Evolutionary conservation across 106 monocot species (phyloP).

Genomic region (Platanthera guangdongensis): DNA sequence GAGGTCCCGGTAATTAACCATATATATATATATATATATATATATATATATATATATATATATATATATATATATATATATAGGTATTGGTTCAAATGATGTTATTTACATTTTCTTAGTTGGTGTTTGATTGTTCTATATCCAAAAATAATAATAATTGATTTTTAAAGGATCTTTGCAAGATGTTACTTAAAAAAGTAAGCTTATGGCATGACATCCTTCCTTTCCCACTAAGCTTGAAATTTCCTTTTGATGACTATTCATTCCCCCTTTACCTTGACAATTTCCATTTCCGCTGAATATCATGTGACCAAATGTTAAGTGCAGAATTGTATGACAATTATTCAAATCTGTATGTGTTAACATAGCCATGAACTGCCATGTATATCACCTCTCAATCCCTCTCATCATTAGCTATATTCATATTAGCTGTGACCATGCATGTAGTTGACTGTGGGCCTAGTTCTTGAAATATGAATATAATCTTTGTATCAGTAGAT

Average conservation of each 20-base stretch:
- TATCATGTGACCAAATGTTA: background rate
- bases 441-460: background rate
- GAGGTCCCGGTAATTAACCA: too few species aligned
- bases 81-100: background rate
- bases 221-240: background rate
- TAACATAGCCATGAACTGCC: background rate
- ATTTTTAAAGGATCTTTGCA: background rate
- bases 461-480: background rate
- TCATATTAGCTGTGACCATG: background rate
- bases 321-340: background rate
- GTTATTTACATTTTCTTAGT: background rate
- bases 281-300: background rate
- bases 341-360: background rate
- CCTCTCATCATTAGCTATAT: background rate
- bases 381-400: background rate
- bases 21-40: too few species aligned
- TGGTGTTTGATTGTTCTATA: background rate
- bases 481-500: background rate
- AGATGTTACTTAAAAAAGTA: background rate
- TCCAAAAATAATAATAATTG: background rate
- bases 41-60: too few species aligned
- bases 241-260: background rate
- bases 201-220: background rate
- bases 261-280: background rate
- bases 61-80: too few species aligned